Evolutionary conservation across 1,284 basidiomycete genomes (phyloP), one percentile per base, ranked within the genome.

Genomic region (Leucoagaricus sp.): DNA sequence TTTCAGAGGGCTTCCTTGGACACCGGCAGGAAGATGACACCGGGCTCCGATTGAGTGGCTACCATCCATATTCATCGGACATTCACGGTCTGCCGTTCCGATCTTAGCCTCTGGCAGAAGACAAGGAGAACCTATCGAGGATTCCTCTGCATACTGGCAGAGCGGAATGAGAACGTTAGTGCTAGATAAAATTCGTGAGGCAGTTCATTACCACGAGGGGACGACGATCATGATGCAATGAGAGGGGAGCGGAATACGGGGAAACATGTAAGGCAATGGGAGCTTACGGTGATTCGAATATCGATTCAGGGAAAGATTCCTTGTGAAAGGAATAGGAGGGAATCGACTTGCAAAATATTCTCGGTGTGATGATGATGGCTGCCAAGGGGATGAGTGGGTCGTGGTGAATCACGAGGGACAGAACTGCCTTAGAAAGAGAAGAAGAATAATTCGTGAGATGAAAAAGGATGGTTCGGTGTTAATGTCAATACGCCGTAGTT

Each of bases 341-440:
- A 28, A 10, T 3, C 2, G 15, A 28, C 6, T 19, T 21, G 2
- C 19, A 19, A 17, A 9, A 9, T 19, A 40, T 26, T 19, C 5
- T 9, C 4, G n/a, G 23, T 8, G 25, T 19, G 29, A 8, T 8
- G 12, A 15, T 46, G 51, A 53, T 46, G 51, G 51, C 31, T 53
- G 42, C 51, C 51, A 53, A 36, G 51, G 51, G 13, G 33, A 53
- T 46, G 33, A 45, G 33, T 23, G 38, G 40, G 50, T 26, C 42
- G 29, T 6, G 40, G 6, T 17, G 25, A 46, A 52, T 26, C 34
- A 36, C 42, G 13, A 46, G 50, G 42, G 17, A 46, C 21, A 28
- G 29, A 28, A 25, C 15, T 21, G 19, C 46, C 26, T 49, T 15
- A 21, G 29, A 13, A 25, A 40, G 49, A 10, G 12, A 36, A 21